Conservation (phyloP, 2,329 filamentous ascomycete species). For the Diaporthe vaccinii region DNA sequence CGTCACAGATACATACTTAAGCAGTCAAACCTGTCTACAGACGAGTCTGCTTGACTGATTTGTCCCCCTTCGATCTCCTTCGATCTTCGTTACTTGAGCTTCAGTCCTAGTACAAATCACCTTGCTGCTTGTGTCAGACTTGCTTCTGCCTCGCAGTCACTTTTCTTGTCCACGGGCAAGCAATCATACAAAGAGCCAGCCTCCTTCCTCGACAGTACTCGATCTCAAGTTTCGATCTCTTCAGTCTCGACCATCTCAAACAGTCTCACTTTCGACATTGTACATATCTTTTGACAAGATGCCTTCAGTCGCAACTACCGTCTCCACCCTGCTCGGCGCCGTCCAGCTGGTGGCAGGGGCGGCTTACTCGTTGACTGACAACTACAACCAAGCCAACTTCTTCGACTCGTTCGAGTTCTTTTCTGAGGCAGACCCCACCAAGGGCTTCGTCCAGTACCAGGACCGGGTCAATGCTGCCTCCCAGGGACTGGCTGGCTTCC, state of each 20-base stretch:
- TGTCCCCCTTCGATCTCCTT: background rate
- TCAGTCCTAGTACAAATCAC: background rate
- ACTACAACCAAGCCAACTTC: conserved; percentile 67
- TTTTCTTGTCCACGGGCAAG: background rate
- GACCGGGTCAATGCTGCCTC: conserved; percentile 68
- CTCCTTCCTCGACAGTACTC: conserved; percentile 15
- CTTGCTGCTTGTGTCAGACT: background rate
- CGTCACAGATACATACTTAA: background rate
- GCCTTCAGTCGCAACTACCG: conserved; percentile 43
- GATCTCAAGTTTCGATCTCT: background rate
- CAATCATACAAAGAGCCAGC: conserved; percentile 21
- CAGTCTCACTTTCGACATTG: background rate
- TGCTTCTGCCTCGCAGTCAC: conserved; percentile 5
- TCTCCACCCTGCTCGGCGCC: conserved; percentile 42
- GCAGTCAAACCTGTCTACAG: background rate
- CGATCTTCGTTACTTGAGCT: background rate
- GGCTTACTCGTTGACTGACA: conserved; percentile 62
- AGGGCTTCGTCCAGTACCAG: conserved; percentile 81
- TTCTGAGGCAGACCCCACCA: conserved; percentile 74
- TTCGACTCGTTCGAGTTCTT: conserved; percentile 70
- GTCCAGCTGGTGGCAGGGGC: conserved; percentile 46
- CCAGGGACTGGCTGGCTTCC: conserved; percentile 70
- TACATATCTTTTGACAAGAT: conserved; percentile 35
- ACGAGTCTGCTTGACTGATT: background rate
- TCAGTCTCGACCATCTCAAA: background rate